Base-by-base conservation (phyloP, 163 green algal genomes). In the Botryococcus braunii region DNA sequence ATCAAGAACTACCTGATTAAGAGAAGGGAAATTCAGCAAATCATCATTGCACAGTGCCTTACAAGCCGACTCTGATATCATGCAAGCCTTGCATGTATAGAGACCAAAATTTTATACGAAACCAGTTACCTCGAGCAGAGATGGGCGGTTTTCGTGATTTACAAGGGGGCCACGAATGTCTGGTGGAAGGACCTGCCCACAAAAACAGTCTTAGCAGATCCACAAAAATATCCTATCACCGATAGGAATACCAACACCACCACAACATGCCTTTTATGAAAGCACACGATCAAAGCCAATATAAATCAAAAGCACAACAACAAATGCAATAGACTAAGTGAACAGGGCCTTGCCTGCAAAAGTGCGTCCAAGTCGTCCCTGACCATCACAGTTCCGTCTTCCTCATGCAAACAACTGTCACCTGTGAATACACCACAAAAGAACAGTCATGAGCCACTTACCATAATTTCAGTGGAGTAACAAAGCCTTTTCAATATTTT, bases 1-100 rank as follows among this genome's bases (percentile, higher is more conserved):
- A 75, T 95, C 88, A 31, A 95, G 71, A 9, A 95, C 80, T 13
- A 94, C 87, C 82, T 88, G 65, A 62, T 62, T n/a, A 31, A 62
- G 23, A 17, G 52, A 55, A 21, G 46, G 46, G 46, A 21, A 55
- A 55, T 27, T 55, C n/a, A 67, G 21, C 21, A 5, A 29, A 2
- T 21, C 11, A 13, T 9, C 58, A 49, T n/a, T n/a, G n/a, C 50
- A 23, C 34, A 7, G 8, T 9, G 11, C 50, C 32, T 9, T 61
- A 27, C 32, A 11, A 32, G 50, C 23, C 8, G 13, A 11, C n/a
- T 61, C 13, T 9, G 50, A 9, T 29, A 64, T 32, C 8, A 34
- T 23, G 43, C 9, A 37, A 64, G 57, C 25, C 4, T 1, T 1
- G 32, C 1, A 29, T 9, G 2, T 35, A 39, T 4, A 1, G 9